These are phyloP conservation scores for Exophiala oligosperma DNA, from an alignment of 2,329 filamentous ascomycete genomes.

Conservation along the genomic window DNA sequence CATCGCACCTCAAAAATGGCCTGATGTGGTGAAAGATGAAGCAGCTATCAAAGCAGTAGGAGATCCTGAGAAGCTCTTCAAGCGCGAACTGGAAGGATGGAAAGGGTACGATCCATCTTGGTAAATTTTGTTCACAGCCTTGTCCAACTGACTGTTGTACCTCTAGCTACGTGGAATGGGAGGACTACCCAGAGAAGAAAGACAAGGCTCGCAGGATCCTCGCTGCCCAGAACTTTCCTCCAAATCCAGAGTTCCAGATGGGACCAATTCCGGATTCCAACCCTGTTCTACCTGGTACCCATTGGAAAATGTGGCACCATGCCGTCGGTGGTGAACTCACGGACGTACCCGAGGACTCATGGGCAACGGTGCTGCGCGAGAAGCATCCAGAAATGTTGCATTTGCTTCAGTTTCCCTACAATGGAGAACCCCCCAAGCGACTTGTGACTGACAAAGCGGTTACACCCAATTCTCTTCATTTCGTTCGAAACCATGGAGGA, in stretches of 20 bases:
- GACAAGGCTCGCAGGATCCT: constrained; percentile 58
- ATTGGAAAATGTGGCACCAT: constrained; percentile 61
- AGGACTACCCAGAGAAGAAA: constrained; percentile 68
- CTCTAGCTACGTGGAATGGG: constrained; percentile 65
- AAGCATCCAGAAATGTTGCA: constrained; percentile 63
- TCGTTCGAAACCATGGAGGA: constrained; percentile 71
- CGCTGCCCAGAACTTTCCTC: constrained; percentile 51
- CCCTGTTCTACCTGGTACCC: constrained; percentile 56
- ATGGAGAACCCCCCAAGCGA: constrained; percentile 62
- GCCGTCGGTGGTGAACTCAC: constrained; percentile 51
- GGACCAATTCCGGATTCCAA: constrained; percentile 58
- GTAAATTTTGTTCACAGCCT: constrained; percentile 38
- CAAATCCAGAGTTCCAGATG: constrained; percentile 57
- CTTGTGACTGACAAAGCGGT: constrained; percentile 57
- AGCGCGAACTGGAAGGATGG: constrained; percentile 48
- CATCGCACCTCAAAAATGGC: constrained; percentile 36
- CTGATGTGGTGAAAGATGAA: constrained; percentile 14
- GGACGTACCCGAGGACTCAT: constrained; percentile 58
- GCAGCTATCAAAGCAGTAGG: constrained; percentile 35
- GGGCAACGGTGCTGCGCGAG: constrained; percentile 56
- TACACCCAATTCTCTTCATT: constrained; percentile 62
- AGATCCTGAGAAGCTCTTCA: constrained; percentile 41
- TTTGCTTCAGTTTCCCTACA: constrained; percentile 64
- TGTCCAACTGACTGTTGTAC: no score
- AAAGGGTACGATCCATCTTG: constrained; percentile 38